Base-by-base conservation (phyloP, 768 basidiomycete genomes). In the Rhodosporidiobolus sp. region DNA sequence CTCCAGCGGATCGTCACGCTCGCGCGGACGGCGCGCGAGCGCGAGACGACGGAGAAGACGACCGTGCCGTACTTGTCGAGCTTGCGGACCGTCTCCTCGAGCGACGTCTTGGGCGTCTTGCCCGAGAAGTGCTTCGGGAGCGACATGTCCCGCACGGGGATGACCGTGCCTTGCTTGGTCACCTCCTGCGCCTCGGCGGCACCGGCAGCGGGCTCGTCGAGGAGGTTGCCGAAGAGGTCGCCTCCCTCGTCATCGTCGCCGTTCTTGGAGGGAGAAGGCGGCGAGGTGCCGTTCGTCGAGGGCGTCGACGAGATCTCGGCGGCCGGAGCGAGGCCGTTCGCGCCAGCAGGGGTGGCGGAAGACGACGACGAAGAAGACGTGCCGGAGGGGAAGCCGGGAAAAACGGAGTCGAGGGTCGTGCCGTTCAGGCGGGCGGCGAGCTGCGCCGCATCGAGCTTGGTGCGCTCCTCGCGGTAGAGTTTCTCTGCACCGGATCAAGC, bases 61-160 rank as follows among this genome's bases (percentile, higher is more conserved):
- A 92, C 83, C 22, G 87, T 87, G 30, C 92, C 92, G 80, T 89
- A 89, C 74, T 86, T 85, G 80, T 94, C 90, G 62, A 78, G 67
- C 52, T 73, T 78, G 28, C 82, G 76, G 5, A 92, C 88, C 28
- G 84, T 84, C 69, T 92, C 90, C 64, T 84, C 80, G 50, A 98
- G 84, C 9, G 92, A 80, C 24, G 79, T 82, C 80, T 90, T 94
- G 17, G 95, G 92, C 22, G 89, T 88, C 52, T 87, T 88, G 48
- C 90, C 89, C 49, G 90, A 88, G 84, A 88, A 89, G 78, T 90
- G 87, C 81, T 91, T 95, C 4, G 92, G 90, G 34, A 92, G 83
- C 3, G 87, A 79, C 88, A 98, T 89, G 70, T 93, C 87, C 35
- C 88, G 82, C 34, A 82, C 76, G 10, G 74, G 78, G 70, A 83